These are phyloP conservation scores for Ophiostoma montium DNA, from an alignment of 2,329 filamentous ascomycete genomes.

Conservation along the genomic window DNA sequence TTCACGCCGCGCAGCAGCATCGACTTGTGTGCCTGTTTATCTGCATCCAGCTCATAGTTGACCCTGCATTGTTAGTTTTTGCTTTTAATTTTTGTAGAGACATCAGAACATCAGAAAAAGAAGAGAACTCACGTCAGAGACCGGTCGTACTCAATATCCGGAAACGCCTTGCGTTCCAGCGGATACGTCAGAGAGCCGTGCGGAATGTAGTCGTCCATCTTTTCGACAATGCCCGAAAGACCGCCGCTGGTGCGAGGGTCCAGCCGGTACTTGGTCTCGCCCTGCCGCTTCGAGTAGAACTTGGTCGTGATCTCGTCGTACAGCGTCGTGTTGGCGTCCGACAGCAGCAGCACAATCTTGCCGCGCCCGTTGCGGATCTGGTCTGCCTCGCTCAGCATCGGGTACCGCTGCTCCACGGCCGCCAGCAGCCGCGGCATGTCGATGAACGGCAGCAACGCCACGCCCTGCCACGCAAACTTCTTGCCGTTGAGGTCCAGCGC, in stretches of 20 bases:
- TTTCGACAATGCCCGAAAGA: slow-evolving; percentile 65
- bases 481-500: slow-evolving; percentile 90
- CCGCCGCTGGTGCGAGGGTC: slow-evolving; percentile 64
- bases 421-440: slow-evolving; percentile 74
- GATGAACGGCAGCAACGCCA: slow-evolving; percentile 88
- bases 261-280: slow-evolving; percentile 50
- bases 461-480: slow-evolving; percentile 96
- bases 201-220: slow-evolving; percentile 71
- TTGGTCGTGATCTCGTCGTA: slow-evolving; percentile 73
- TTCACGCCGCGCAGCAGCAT: slow-evolving; percentile 81
- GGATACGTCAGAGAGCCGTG: slow-evolving; percentile 71
- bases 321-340: slow-evolving; percentile 61
- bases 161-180: slow-evolving; percentile 55
- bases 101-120: not conserved
- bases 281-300: slow-evolving; percentile 87
- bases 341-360: slow-evolving; percentile 69
- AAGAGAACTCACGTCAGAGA: slow-evolving; percentile 53
- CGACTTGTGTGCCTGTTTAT: slow-evolving; percentile 68
- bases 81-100: not conserved
- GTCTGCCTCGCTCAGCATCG: slow-evolving; percentile 63
- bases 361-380: slow-evolving; percentile 64
- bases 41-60: slow-evolving; percentile 67
- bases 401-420: slow-evolving; percentile 74
- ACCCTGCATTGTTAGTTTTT: slow-evolving; percentile 43
- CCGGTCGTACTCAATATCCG: slow-evolving; percentile 68